Evolutionary conservation across 2,329 filamentous ascomycete genomes (phyloP).

Genomic region (Aspergillus flavus): DNA sequence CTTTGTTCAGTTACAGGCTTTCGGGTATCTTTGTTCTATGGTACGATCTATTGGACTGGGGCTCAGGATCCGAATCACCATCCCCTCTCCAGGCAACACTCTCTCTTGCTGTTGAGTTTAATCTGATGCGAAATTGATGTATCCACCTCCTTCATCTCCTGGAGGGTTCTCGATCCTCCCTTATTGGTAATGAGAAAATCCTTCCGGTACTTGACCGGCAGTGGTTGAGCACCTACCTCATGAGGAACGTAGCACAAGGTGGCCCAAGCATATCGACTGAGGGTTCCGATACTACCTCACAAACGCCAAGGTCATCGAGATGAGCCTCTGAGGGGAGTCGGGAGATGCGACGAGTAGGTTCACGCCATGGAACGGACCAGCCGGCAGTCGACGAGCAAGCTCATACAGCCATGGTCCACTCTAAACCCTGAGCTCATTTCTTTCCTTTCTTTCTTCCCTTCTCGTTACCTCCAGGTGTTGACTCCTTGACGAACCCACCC

Average conservation of each 20-base stretch:
- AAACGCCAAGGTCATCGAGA: not conserved
- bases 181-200: not conserved
- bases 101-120: constrained; percentile 1
- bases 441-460: constrained; percentile 59
- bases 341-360: not conserved
- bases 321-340: not conserved
- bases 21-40: constrained; percentile 1
- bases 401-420: not conserved
- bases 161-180: not conserved
- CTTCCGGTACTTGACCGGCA: not conserved
- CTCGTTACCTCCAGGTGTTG: constrained; percentile 42
- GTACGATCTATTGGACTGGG: constrained; percentile 4
- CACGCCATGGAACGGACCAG: not conserved
- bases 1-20: not conserved
- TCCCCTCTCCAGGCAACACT: not conserved
- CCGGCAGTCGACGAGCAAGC: not conserved
- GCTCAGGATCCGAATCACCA: not conserved
- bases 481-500: constrained; percentile 68
- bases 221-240: not conserved
- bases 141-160: constrained; percentile 1
- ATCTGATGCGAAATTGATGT: not conserved
- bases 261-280: not conserved
- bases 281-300: not conserved
- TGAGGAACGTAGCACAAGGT: not conserved
- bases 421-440: constrained; percentile 31